Evolutionary conservation across 176 grass and related monocot genomes (phyloP).

Genomic region (Triticum aestivum): DNA sequence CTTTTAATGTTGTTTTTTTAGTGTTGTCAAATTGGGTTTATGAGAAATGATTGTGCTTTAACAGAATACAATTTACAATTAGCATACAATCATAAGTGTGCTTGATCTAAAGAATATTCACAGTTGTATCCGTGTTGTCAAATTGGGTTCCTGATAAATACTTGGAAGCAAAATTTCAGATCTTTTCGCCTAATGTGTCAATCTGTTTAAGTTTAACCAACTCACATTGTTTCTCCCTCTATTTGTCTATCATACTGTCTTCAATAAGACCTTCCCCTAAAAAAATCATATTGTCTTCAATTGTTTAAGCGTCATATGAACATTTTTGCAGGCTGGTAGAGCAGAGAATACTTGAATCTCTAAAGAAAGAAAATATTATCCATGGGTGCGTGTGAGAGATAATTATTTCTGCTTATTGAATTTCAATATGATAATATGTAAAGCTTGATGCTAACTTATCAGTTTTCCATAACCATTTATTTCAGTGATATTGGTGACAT

Average conservation of each 20-base stretch:
- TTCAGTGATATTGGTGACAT: constrained; percentile 77
- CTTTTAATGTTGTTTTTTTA: constrained; percentile 17
- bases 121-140: not conserved
- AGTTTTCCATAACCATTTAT: constrained; percentile 29
- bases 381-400: constrained; percentile 41
- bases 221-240: not conserved
- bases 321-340: constrained; percentile 65
- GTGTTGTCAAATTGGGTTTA: not conserved
- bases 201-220: constrained; percentile 14
- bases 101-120: not conserved
- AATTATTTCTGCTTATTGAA: constrained; percentile 32
- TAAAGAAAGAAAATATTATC: constrained; percentile 61
- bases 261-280: too few relatives aligned
- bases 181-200: constrained; percentile 15
- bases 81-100: not conserved
- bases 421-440: not conserved
- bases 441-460: constrained; percentile 23
- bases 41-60: constrained; percentile 39
- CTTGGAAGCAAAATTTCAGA: not conserved
- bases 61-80: not conserved
- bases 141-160: not conserved
- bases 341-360: constrained; percentile 63
- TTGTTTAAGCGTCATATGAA: constrained; percentile 6
- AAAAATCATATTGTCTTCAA: not conserved
- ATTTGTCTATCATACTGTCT: not conserved